Evolutionary conservation across 2,329 filamentous ascomycete genomes (phyloP), one percentile per base, ranked within the genome.

Genomic region (Dryadomyces sulphureus): DNA sequence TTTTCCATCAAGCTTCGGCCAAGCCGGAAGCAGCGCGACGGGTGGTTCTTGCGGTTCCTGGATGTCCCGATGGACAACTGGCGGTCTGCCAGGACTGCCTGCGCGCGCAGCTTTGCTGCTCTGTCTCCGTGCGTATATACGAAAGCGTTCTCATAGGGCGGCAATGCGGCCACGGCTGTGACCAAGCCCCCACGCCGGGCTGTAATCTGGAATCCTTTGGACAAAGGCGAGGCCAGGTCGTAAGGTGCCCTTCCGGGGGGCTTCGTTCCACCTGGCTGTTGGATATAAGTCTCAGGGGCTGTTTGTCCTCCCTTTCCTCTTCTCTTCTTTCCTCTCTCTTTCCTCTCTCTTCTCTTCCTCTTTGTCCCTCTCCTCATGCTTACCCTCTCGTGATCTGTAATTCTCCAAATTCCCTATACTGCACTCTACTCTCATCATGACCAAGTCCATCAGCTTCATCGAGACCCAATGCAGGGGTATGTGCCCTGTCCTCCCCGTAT

Each of bases 401-500:
- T 14, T 17, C 7, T 30, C 39, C 22, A 25, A 11, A 12, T 17
- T 14, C 14, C 34, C 7, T 27, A 22, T 35, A 6, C 16, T 30
- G 22, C 5, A 16, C 7, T 27, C n/a, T 35, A 6, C 16, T 30
- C 17, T 3, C 8, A 16, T 7, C 32, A 44, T 44, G 42, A 6
- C n/a, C 22, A 4, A 30, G 6, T 30, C 24, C 1, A 27, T 32
- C 14, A 38, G 12, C n/a, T 22, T 24, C n/a, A 30, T 49, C 1
- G 41, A 49, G 7, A 16, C 38, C 5, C 27, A 45, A 14, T 49
- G 48, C 12, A 30, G 48, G 46, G 44, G 48, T 49, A 7, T 16
- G 48, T 30, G 8, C 14, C 12, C 11, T 3, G n/a, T n/a, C 14
- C 16, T 11, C 34, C 34, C 16, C 16, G 34, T 8, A 36, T 4